phyloP scores from a whole-genome alignment of 23 red algal species.

The Pyropia yezoensis region DNA sequence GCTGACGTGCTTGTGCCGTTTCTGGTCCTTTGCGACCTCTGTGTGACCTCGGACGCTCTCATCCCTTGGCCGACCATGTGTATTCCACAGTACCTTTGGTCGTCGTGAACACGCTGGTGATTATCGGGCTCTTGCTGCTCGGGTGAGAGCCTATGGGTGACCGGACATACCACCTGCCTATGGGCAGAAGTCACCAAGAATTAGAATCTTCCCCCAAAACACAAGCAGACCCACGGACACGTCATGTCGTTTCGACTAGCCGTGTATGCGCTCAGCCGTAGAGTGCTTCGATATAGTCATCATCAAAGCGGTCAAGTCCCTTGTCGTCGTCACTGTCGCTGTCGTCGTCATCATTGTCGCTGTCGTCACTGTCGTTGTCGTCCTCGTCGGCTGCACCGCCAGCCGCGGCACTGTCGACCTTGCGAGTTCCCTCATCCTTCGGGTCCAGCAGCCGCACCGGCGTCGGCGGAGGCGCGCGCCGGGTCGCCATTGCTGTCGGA shows the following conservation, averaged over 20 bases:
- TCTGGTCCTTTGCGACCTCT: too few relatives aligned
- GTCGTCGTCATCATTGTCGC: conserved; percentile 5
- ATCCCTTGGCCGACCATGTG: too few relatives aligned
- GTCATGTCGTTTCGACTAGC: not conserved
- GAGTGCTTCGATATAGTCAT: not conserved
- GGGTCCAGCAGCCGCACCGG: not conserved
- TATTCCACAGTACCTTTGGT: too few relatives aligned
- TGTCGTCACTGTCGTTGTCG: not conserved
- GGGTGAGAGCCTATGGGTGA: not conserved
- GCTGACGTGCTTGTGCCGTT: too few relatives aligned
- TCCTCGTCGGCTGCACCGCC: too few relatives aligned
- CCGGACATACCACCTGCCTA: not conserved
- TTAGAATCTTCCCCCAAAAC: not conserved
- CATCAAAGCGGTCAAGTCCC: not conserved
- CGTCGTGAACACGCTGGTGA: not conserved
- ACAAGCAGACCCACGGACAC: not conserved
- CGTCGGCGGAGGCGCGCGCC: too few relatives aligned
- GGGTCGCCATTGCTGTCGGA: too few relatives aligned
- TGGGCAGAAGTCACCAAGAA: too few relatives aligned
- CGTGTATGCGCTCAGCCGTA: not conserved
- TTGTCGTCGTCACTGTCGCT: conserved; percentile 7
- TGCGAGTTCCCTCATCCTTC: not conserved
- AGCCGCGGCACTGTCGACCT: not conserved
- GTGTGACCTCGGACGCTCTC: too few relatives aligned
- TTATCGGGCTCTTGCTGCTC: not conserved